A percentile compares a stretch with the other conserved stretches of the same genome.
Evolutionary conservation across 345 rosid species (phyloP).

Genomic region (Raphanus sativus): DNA sequence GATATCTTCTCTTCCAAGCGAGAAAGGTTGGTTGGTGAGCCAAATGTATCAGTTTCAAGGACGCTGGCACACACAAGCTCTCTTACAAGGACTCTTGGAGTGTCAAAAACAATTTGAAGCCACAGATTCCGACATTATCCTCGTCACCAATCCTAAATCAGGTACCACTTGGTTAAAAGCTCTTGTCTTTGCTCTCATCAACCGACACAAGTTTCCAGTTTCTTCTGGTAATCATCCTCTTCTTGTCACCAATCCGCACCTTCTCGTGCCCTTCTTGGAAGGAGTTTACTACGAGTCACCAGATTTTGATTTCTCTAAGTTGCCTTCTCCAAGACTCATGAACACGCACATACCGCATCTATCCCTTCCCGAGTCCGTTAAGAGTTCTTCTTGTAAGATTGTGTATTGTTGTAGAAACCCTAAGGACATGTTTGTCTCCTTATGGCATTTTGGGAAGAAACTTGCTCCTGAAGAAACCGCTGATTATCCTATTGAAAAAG

Average conservation of each 20-base stretch:
- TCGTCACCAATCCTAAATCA: slow-evolving; percentile 52
- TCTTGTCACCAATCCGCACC: slow-evolving; percentile 50
- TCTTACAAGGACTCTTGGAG: slow-evolving; percentile 21
- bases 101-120: slow-evolving; percentile 49
- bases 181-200: slow-evolving; percentile 48
- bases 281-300: slow-evolving; percentile 21
- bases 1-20: slow-evolving; percentile 44
- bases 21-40: slow-evolving; percentile 45
- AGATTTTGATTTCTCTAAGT: slow-evolving; percentile 19
- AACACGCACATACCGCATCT: slow-evolving; percentile 42
- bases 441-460: slow-evolving; percentile 58
- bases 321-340: slow-evolving; percentile 46
- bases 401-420: slow-evolving; percentile 64
- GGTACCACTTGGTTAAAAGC: slow-evolving; percentile 68
- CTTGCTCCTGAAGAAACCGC: slow-evolving; percentile 34
- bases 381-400: slow-evolving; percentile 44
- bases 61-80: slow-evolving; percentile 37
- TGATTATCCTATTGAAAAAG: slow-evolving; percentile 35
- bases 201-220: slow-evolving; percentile 36
- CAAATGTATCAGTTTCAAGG: slow-evolving; percentile 51
- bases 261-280: slow-evolving; percentile 54
- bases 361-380: slow-evolving; percentile 44
- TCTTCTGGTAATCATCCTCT: slow-evolving; percentile 46
- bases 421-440: slow-evolving; percentile 55
- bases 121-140: slow-evolving; percentile 44